A percentile compares a stretch with the other conserved stretches of the same genome.
phyloP scores from a whole-genome alignment of 331 rosid genomes.

The Acacia pycnantha region DNA sequence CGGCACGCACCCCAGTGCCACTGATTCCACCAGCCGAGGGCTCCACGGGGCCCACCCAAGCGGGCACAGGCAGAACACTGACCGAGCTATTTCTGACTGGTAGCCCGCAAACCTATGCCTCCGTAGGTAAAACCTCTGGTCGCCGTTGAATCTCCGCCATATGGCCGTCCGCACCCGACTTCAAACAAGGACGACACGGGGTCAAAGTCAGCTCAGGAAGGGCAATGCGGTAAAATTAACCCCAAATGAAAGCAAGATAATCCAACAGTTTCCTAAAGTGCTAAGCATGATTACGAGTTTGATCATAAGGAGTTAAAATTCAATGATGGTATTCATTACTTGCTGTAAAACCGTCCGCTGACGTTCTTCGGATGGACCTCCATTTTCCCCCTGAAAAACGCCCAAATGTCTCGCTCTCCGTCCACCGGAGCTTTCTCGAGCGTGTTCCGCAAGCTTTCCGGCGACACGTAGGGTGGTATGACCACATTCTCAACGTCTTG shows the following conservation, averaged over 20 bases:
- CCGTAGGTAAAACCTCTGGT: slow-evolving; percentile 68
- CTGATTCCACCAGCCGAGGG: slow-evolving; percentile 87
- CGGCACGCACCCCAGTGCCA: slow-evolving; percentile 85
- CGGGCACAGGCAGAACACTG: slow-evolving; percentile 81
- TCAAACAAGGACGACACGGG: not conserved
- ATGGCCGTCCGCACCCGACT: slow-evolving; percentile 81
- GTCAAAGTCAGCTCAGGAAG: not conserved
- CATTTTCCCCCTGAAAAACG: slow-evolving; percentile 94
- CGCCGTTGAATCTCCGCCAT: slow-evolving; percentile 68
- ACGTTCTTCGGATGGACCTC: slow-evolving; percentile 91
- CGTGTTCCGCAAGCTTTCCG: slow-evolving; percentile 46
- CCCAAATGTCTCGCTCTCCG: slow-evolving; percentile 78
- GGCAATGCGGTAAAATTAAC: slow-evolving; percentile 21
- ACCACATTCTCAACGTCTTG: slow-evolving; percentile 86
- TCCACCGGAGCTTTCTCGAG: slow-evolving; percentile 41
- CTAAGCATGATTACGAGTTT: slow-evolving; percentile 9
- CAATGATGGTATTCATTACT: slow-evolving; percentile 42
- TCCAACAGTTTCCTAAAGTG: not conserved
- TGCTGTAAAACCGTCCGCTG: slow-evolving; percentile 95
- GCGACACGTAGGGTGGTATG: slow-evolving; percentile 83
- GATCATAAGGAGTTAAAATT: slow-evolving; percentile 19
- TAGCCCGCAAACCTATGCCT: slow-evolving; percentile 81
- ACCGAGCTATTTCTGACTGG: slow-evolving; percentile 85
- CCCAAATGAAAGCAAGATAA: not conserved
- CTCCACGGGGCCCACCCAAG: slow-evolving; percentile 99